Conservation (phyloP, 306 rosid genomes). For the Styphnolobium japonicum region DNA sequence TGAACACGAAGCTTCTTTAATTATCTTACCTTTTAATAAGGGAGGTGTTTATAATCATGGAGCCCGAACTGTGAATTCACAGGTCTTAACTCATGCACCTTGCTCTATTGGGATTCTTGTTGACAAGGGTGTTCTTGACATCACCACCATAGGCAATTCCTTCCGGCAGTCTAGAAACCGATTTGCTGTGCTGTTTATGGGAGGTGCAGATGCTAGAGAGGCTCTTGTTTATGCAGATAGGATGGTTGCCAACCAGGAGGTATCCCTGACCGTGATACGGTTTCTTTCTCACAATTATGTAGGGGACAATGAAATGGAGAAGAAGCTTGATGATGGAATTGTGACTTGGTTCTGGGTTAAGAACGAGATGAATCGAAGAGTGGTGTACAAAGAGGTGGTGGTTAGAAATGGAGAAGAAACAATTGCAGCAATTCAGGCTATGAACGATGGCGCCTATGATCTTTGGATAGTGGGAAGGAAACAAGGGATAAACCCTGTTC, state of each 20-base stretch:
- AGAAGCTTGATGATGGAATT: conserved; percentile 79
- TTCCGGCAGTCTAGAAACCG: neutral
- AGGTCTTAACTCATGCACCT: conserved; percentile 60
- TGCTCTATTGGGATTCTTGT: conserved; percentile 78
- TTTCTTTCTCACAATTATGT: conserved; percentile 44
- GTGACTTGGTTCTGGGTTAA: conserved; percentile 91
- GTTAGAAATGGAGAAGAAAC: conserved; percentile 71
- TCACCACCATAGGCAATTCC: neutral
- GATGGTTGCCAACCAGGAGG: conserved; percentile 30
- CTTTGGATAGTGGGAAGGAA: conserved; percentile 77
- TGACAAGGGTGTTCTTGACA: conserved; percentile 41
- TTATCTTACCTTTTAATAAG: conserved; percentile 51
- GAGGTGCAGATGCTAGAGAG: conserved; percentile 82
- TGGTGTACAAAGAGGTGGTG: conserved; percentile 62
- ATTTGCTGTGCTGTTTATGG: conserved; percentile 53
- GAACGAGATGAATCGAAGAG: conserved; percentile 57
- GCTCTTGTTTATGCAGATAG: conserved; percentile 76
- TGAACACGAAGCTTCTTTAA: conserved; percentile 43
- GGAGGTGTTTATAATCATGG: neutral
- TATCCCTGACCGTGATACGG: conserved; percentile 50
- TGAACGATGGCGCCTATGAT: conserved; percentile 49
- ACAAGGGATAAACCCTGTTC: conserved; percentile 66
- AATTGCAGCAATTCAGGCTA: conserved; percentile 42
- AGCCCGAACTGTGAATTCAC: neutral
- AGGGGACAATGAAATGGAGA: conserved; percentile 68